Conservation (phyloP, 371 early-diverging fungal species). For the Actinomortierella wolfii region DNA sequence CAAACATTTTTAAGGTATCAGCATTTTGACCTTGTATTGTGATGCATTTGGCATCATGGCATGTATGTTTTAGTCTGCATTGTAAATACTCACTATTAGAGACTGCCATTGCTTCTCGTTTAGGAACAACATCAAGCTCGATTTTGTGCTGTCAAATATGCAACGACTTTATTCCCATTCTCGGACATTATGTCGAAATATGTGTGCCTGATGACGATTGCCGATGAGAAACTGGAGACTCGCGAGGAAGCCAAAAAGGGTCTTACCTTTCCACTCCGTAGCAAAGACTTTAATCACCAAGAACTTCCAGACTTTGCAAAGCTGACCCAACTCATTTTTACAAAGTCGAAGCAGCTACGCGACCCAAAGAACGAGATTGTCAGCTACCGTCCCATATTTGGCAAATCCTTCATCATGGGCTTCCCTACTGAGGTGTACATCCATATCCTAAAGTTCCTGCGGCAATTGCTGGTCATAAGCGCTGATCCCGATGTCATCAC, state of each 20-base stretch:
- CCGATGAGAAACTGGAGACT: conserved; percentile 77
- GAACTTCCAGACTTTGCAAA: conserved; percentile 54
- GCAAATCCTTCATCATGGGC: conserved; percentile 45
- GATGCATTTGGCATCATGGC: background rate
- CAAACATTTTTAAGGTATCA: conserved; percentile 68
- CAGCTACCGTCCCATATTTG: conserved; percentile 12
- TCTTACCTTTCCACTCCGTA: conserved; percentile 32
- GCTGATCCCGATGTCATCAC: conserved; percentile 57
- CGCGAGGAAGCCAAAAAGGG: conserved; percentile 72
- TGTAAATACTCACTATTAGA: too few relatives aligned
- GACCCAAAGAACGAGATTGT: conserved; percentile 9
- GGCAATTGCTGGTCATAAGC: conserved; percentile 59
- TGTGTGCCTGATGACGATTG: conserved; percentile 73
- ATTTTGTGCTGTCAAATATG: conserved; percentile 75
- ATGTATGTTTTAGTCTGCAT: background rate
- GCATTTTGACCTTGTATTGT: background rate
- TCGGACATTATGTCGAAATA: conserved; percentile 73
- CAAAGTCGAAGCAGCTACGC: conserved; percentile 18
- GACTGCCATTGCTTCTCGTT: background rate
- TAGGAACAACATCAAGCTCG: conserved; percentile 63
- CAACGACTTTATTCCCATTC: conserved; percentile 77
- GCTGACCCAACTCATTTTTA: conserved; percentile 50
- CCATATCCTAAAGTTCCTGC: conserved; percentile 59
- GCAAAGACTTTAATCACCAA: too few relatives aligned
- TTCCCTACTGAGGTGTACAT: conserved; percentile 64